These are phyloP conservation scores for Aspergillus wentii DNA, from an alignment of 495 filamentous ascomycete species.

Conservation along the genomic window DNA sequence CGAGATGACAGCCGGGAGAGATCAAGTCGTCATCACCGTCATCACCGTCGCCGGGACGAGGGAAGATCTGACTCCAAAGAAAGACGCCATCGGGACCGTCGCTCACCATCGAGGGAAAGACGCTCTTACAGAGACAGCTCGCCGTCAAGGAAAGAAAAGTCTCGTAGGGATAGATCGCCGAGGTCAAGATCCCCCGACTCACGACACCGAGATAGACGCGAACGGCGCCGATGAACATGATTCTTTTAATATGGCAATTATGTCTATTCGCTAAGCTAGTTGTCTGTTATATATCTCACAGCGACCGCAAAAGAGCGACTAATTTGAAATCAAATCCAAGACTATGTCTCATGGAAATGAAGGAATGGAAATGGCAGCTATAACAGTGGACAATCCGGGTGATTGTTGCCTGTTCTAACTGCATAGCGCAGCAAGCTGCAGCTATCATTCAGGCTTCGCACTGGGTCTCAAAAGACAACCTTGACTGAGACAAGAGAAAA, in stretches of 20 bases:
- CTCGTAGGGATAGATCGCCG: constrained; percentile 21
- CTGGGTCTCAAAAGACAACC: no score
- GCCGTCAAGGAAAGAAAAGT: constrained; percentile 14
- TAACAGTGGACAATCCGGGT: no score
- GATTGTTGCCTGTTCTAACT: no score
- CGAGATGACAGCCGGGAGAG: constrained; percentile 34
- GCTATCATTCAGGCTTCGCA: no score
- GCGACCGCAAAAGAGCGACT: no score
- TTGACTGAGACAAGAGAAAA: no score
- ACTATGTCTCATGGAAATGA: no score
- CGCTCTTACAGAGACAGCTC: constrained; percentile 16
- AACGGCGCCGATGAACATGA: constrained; percentile 32
- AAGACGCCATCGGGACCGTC: constrained; percentile 20
- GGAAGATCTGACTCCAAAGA: constrained; percentile 29
- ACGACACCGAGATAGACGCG: constrained; percentile 28
- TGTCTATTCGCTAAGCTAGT: constrained; percentile 7
- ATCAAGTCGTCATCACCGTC: constrained; percentile 50
- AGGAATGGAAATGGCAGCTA: no score
- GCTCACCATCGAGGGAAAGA: constrained; percentile 23
- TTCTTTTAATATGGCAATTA: no score
- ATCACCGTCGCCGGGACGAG: constrained; percentile 41
- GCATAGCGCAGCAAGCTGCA: no score
- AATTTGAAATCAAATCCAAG: no score
- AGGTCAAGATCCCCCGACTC: constrained; percentile 31
- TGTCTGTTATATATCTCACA: no score